Conservation (phyloP, 2,329 filamentous ascomycete genomes). For the Trichoderma gracile region DNA sequence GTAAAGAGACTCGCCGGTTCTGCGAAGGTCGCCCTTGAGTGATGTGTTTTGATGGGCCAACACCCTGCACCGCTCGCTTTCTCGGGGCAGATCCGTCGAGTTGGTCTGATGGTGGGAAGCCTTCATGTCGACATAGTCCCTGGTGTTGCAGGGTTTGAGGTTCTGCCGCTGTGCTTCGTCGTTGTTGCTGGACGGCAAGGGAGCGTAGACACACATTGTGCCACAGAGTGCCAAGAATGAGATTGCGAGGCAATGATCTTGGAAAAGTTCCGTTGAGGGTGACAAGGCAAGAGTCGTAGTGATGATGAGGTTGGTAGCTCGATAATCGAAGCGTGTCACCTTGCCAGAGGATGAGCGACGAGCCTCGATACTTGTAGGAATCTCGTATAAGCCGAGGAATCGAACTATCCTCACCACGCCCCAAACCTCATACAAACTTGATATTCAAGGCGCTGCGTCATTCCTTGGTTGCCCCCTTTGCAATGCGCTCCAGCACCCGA, state of each 20-base stretch:
- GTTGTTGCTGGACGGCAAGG: constrained; percentile 33
- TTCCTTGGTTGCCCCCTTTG: background rate
- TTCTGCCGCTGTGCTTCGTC: constrained; percentile 35
- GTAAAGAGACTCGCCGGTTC: constrained; percentile 24
- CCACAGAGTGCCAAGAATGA: background rate
- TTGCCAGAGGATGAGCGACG: too few species aligned
- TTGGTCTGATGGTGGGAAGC: constrained; percentile 26
- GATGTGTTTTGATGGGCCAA: constrained; percentile 29
- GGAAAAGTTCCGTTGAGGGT: background rate
- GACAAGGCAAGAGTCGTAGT: background rate
- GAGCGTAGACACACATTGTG: constrained; percentile 36
- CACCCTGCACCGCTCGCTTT: constrained; percentile 33
- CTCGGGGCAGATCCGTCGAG: constrained; percentile 28
- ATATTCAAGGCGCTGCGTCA: background rate
- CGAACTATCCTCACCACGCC: too few species aligned
- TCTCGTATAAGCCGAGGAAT: too few species aligned
- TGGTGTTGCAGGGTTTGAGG: constrained; percentile 30
- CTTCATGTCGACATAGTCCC: constrained; percentile 27
- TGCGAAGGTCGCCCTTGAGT: constrained; percentile 28
- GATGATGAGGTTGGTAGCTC: background rate
- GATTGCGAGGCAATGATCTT: background rate
- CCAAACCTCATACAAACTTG: too few species aligned
- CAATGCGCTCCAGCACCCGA: constrained; percentile 30
- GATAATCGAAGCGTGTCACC: background rate
- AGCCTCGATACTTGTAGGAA: too few species aligned